Conservation (phyloP, 2,329 filamentous ascomycete genomes). For the Penicillium palitans region DNA sequence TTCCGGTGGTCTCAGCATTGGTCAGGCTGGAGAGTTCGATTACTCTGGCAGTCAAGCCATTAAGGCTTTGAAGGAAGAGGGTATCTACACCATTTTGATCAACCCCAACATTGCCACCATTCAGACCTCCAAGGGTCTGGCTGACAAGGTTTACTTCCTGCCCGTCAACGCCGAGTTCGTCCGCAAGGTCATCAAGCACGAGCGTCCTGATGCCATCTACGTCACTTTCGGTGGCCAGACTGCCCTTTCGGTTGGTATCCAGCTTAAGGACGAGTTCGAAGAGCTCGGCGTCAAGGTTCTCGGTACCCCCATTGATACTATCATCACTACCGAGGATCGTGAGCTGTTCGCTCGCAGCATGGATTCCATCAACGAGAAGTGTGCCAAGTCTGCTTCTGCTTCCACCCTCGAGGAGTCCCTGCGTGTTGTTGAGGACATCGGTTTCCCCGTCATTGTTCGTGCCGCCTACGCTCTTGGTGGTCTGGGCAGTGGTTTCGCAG, state of each 20-base stretch:
- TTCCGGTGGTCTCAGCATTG: slow-evolving; percentile 92
- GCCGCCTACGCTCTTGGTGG: slow-evolving; percentile 95
- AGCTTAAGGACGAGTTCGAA: slow-evolving; percentile 97
- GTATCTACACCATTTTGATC: slow-evolving; percentile 96
- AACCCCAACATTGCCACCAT: slow-evolving; percentile 99
- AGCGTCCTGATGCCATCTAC: slow-evolving; percentile 94
- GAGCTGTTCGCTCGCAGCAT: slow-evolving; percentile 97
- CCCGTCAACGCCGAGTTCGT: slow-evolving; percentile 97
- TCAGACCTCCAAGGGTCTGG: slow-evolving; percentile 94
- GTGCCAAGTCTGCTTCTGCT: slow-evolving; percentile 93
- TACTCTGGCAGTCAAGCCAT: slow-evolving; percentile 98
- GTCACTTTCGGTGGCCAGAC: slow-evolving; percentile 98
- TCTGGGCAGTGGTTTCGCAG: slow-evolving; percentile 90
- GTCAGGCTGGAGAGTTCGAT: slow-evolving; percentile 97
- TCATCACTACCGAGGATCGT: slow-evolving; percentile 97
- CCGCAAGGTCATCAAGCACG: slow-evolving; percentile 92
- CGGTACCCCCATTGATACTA: slow-evolving; percentile 94
- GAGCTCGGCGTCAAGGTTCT: slow-evolving; percentile 88
- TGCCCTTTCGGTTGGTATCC: slow-evolving; percentile 91
- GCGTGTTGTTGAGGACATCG: slow-evolving; percentile 83
- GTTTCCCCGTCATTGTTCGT: slow-evolving; percentile 94
- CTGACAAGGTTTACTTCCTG: slow-evolving; percentile 98
- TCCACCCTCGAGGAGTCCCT: slow-evolving; percentile 86
- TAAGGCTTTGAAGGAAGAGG: slow-evolving; percentile 96
- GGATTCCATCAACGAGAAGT: slow-evolving; percentile 97